Percentiles rank a stretch among this genome's conserved stretches.
Conservation (phyloP, 306 rosid species). For the Trifolium repens region DNA sequence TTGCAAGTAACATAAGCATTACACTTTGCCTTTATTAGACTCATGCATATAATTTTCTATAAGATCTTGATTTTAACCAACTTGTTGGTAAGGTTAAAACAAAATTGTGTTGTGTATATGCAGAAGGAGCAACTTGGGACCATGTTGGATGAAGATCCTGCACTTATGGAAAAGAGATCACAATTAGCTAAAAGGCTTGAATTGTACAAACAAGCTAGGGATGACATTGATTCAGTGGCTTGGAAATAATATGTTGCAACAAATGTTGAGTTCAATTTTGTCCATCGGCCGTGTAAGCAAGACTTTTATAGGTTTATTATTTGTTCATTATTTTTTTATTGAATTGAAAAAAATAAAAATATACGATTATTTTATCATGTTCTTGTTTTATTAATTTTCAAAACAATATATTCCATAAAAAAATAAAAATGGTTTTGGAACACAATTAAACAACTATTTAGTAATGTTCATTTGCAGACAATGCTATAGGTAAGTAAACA, state of each 20-base stretch:
- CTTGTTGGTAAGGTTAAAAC: background rate
- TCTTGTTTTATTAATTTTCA: background rate
- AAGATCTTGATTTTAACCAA: background rate
- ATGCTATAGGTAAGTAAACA: conserved; percentile 4
- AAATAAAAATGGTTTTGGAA: background rate
- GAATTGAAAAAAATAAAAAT: background rate
- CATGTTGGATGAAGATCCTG: conserved; percentile 42
- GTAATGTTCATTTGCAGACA: background rate
- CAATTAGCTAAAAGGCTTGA: conserved; percentile 45
- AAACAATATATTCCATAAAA: background rate
- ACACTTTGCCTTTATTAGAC: background rate
- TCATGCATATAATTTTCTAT: background rate
- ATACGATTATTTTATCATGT: background rate
- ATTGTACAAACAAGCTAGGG: conserved; percentile 46
- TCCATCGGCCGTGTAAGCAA: background rate
- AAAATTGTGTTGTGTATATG: conserved; percentile 23
- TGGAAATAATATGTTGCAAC: conserved; percentile 34
- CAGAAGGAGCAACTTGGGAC: conserved; percentile 43
- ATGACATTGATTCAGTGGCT: conserved; percentile 43
- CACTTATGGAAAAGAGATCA: conserved; percentile 44
- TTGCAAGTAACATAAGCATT: background rate
- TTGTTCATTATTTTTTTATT: background rate
- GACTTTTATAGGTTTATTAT: background rate
- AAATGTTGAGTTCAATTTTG: conserved; percentile 16
- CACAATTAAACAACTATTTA: background rate